A percentile compares a stretch with the other conserved stretches of the same genome.
Conservation (phyloP, 2,329 filamentous ascomycete species). For the Arthrobotrys pseudoclavata region DNA sequence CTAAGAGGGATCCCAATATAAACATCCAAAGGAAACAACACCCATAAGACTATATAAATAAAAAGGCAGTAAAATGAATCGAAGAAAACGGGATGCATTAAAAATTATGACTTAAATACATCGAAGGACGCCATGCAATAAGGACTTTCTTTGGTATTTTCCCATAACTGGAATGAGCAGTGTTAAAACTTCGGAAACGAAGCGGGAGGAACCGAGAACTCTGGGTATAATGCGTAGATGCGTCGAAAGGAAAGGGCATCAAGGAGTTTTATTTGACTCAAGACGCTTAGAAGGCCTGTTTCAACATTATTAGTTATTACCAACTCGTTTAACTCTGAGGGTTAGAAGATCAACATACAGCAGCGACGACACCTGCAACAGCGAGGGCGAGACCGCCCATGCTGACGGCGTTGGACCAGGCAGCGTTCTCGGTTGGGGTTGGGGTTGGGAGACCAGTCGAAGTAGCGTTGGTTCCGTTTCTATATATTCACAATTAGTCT, state of each 20-base stretch:
- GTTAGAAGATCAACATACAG: slow-evolving; percentile 62
- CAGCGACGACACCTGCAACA: slow-evolving; percentile 63
- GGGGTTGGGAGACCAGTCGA: slow-evolving; percentile 42
- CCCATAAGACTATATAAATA: slow-evolving; percentile 27
- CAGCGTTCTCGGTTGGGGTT: slow-evolving; percentile 51
- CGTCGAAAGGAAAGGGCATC: slow-evolving; percentile 51
- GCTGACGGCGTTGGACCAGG: slow-evolving; percentile 62
- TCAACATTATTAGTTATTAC: slow-evolving; percentile 41
- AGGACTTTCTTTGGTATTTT: slow-evolving; percentile 52
- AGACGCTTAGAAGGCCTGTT: slow-evolving; percentile 58
- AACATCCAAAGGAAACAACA: slow-evolving; percentile 55
- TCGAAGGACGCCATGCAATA: slow-evolving; percentile 59
- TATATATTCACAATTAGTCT: slow-evolving; percentile 27
- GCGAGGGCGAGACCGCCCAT: slow-evolving; percentile 63
- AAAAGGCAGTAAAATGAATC: slow-evolving; percentile 14
- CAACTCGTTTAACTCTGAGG: slow-evolving; percentile 61
- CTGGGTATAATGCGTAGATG: slow-evolving; percentile 59
- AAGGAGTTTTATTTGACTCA: slow-evolving; percentile 46
- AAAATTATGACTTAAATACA: slow-evolving; percentile 60
- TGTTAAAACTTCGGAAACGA: slow-evolving; percentile 39
- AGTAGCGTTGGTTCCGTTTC: slow-evolving; percentile 41
- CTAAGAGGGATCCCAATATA: slow-evolving; percentile 55
- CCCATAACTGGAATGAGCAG: slow-evolving; percentile 47
- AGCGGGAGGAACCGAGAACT: slow-evolving; percentile 58
- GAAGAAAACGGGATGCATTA: slow-evolving; percentile 55